A percentile compares a stretch with the other conserved stretches of the same genome.
Conservation (phyloP, 2,329 filamentous ascomycete genomes). For the Nothophoma quercina region DNA sequence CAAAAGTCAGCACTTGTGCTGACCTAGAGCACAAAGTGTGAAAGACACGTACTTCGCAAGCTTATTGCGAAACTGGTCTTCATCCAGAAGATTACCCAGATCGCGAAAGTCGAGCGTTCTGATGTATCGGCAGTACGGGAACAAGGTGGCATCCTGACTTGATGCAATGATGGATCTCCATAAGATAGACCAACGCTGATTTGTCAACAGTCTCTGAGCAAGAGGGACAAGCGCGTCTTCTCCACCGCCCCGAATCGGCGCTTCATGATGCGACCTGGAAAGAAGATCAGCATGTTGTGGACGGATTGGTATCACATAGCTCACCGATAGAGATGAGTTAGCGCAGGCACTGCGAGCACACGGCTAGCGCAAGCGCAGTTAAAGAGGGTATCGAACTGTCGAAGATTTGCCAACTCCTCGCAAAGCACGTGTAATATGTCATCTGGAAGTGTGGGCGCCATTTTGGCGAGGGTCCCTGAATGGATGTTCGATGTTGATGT, state of each 20-base stretch:
- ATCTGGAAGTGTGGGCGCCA: constrained; percentile 56
- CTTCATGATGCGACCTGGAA: constrained; percentile 53
- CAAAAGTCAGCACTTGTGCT: constrained; percentile 11
- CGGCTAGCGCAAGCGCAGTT: constrained; percentile 64
- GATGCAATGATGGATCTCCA: constrained; percentile 76
- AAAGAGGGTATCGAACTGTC: constrained; percentile 68
- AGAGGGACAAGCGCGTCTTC: constrained; percentile 49
- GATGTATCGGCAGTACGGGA: constrained; percentile 74
- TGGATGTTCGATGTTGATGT: constrained; percentile 13
- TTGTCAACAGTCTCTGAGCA: constrained; percentile 54
- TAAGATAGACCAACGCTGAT: constrained; percentile 67
- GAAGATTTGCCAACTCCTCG: constrained; percentile 62
- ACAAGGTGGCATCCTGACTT: constrained; percentile 67
- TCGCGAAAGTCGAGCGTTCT: constrained; percentile 69
- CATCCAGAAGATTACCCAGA: constrained; percentile 65
- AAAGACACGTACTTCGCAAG: constrained; percentile 60
- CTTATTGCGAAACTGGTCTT: constrained; percentile 65
- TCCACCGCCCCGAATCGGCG: constrained; percentile 56
- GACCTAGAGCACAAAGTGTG: background rate
- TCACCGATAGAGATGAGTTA: constrained; percentile 70
- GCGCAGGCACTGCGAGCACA: constrained; percentile 64
- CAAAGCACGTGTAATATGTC: constrained; percentile 70
- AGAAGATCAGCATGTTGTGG: background rate
- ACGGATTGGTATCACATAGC: constrained; percentile 17
- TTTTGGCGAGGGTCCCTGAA: constrained; percentile 18